Conservation (phyloP, 2,329 filamentous ascomycete species). For the Trichoderma sp. region DNA sequence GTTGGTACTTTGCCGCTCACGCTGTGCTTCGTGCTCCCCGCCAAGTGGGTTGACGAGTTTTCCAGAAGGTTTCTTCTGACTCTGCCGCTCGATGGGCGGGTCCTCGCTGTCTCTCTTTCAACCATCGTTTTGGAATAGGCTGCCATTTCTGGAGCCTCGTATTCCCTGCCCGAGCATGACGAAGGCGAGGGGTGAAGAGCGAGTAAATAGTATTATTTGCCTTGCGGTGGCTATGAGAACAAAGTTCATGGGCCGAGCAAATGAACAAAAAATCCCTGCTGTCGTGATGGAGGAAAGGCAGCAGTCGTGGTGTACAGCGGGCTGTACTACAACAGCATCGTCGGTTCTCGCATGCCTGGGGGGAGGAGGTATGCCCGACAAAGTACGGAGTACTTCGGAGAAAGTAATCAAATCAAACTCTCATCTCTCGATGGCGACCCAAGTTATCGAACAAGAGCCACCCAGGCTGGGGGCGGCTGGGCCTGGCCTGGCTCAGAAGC, state of each 20-base stretch:
- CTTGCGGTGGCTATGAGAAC: neutral
- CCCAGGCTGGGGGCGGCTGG: slow-evolving; percentile 9
- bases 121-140: slow-evolving; percentile 12
- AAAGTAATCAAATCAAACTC: slow-evolving; percentile 4
- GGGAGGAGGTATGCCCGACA: no score
- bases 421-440: neutral
- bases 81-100: slow-evolving; percentile 1
- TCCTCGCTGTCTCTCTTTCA: neutral
- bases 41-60: slow-evolving; percentile 24
- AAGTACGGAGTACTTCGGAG: neutral
- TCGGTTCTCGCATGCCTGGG: no score
- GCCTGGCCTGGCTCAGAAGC: slow-evolving; percentile 3
- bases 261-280: no score
- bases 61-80: slow-evolving; percentile 22
- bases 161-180: neutral
- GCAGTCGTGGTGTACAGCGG: no score
- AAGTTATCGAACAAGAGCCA: neutral
- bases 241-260: neutral
- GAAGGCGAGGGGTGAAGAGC: neutral
- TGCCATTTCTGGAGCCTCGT: slow-evolving; percentile 2
- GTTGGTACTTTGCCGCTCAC: no score
- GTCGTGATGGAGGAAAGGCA: no score
- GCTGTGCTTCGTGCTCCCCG: neutral
- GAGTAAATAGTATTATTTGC: neutral
- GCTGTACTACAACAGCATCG: no score